A percentile compares a stretch with the other conserved stretches of the same genome.
phyloP scores from a whole-genome alignment of 352 stramenopile species.

The Aphanomyces euteiches region DNA sequence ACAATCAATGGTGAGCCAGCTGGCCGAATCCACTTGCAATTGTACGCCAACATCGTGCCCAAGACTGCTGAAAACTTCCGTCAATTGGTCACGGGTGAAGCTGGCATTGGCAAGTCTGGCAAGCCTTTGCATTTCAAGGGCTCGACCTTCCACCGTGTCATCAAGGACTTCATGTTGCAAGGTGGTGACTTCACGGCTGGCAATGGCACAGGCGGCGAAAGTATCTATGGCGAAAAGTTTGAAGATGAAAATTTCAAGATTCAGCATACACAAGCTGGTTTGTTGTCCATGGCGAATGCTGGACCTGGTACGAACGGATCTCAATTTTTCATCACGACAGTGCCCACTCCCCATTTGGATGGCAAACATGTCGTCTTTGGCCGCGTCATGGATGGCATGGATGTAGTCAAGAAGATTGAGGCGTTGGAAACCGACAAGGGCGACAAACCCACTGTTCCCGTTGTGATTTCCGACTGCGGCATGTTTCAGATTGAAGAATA shows the following conservation, averaged over 20 bases:
- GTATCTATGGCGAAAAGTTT: conserved; percentile 92
- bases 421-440: conserved; percentile 75
- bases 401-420: conserved; percentile 93
- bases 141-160: conserved; percentile 96
- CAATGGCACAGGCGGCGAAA: conserved; percentile 95
- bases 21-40: conserved; percentile 93
- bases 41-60: conserved; percentile 94
- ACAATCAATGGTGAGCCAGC: conserved; percentile 85
- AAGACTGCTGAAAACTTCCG: conserved; percentile 99
- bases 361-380: conserved; percentile 98
- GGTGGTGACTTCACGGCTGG: conserved; percentile 95
- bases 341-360: conserved; percentile 95
- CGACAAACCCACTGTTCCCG: conserved; percentile 89
- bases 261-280: conserved; percentile 93
- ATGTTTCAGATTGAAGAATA: conserved; percentile 34
- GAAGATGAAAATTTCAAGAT: conserved; percentile 98
- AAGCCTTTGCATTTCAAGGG: conserved; percentile 97
- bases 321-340: conserved; percentile 96
- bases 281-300: conserved; percentile 96
- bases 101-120: conserved; percentile 80
- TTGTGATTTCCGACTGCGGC: conserved; percentile 97
- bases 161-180: conserved; percentile 94
- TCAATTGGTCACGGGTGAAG: conserved; percentile 97
- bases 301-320: conserved; percentile 95
- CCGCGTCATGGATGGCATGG: conserved; percentile 86